Evolutionary conservation across 2,329 filamentous ascomycete species (phyloP).

Genomic region (Byssothecium circinans): DNA sequence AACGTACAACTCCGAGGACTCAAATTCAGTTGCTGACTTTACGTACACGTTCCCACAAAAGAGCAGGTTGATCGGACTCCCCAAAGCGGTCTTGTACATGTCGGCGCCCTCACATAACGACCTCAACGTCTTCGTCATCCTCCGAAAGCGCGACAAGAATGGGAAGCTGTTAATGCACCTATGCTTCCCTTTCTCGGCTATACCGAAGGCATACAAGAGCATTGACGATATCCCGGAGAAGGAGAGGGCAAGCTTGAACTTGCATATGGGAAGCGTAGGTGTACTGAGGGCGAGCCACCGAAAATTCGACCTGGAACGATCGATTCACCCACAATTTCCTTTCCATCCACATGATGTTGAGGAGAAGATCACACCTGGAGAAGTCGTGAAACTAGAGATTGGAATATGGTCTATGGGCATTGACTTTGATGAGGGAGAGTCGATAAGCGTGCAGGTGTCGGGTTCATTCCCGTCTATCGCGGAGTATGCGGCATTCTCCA

Average conservation of each 20-base stretch:
- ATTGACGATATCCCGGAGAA: constrained; percentile 62
- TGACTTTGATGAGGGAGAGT: constrained; percentile 50
- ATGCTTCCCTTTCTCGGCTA: constrained; percentile 47
- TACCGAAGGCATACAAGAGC: constrained; percentile 27
- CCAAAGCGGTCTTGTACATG: constrained; percentile 53
- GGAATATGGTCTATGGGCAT: constrained; percentile 53
- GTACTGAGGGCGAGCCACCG: constrained; percentile 44
- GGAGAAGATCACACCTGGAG: constrained; percentile 46
- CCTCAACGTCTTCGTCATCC: constrained; percentile 48
- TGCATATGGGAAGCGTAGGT: constrained; percentile 48
- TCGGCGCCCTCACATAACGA: constrained; percentile 48
- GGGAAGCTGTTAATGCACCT: constrained; percentile 49
- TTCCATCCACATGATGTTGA: constrained; percentile 45
- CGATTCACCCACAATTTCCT: constrained; percentile 28
- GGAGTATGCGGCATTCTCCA: constrained; percentile 2
- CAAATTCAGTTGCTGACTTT: constrained; percentile 2
- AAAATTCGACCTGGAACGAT: constrained; percentile 28
- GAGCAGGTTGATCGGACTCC: too few relatives aligned
- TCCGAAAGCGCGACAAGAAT: constrained; percentile 49
- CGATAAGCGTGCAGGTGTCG: too few relatives aligned
- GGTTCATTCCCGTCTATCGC: constrained; percentile 1
- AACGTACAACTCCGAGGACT: constrained; percentile 8
- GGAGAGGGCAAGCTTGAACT: constrained; percentile 45
- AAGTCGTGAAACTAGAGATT: constrained; percentile 51
- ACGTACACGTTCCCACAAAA: too few relatives aligned